These are phyloP conservation scores for Iberis pinnata DNA, from an alignment of 345 rosid genomes.

Conservation along the genomic window DNA sequence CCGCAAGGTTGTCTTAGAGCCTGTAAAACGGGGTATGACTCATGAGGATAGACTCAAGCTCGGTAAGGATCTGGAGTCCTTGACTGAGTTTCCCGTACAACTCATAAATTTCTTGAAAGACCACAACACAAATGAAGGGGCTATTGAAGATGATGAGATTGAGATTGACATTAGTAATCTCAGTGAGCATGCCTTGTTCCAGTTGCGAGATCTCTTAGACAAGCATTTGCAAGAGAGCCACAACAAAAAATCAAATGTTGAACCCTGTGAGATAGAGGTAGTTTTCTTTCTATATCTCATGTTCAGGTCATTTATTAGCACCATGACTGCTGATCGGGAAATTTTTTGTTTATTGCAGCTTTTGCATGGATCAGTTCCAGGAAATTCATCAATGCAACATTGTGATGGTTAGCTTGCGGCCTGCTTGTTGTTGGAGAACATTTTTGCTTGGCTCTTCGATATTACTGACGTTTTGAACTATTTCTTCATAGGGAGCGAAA, in stretches of 20 bases:
- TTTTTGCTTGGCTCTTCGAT: conserved; percentile 5
- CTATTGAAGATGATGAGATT: conserved; percentile 60
- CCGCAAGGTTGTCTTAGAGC: conserved; percentile 30
- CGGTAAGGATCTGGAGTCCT: conserved; percentile 49
- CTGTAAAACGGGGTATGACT: conserved; percentile 37
- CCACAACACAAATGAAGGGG: conserved; percentile 45
- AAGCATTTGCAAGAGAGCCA: conserved; percentile 47
- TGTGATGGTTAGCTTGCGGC: conserved; percentile 48
- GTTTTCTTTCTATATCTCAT: conserved; percentile 5
- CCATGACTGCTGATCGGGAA: not conserved
- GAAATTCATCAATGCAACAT: conserved; percentile 53
- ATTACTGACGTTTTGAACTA: not conserved
- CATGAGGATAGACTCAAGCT: conserved; percentile 46
- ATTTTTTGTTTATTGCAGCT: conserved; percentile 37
- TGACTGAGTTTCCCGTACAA: conserved; percentile 59
- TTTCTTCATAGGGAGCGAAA: conserved; percentile 44
- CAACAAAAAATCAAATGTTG: conserved; percentile 35
- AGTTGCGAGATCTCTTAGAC: conserved; percentile 60
- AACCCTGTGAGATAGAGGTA: conserved; percentile 79
- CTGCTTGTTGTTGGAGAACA: not conserved
- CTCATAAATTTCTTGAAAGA: conserved; percentile 61
- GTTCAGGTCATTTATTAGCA: conserved; percentile 3
- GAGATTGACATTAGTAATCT: conserved; percentile 80
- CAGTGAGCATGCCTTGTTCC: conserved; percentile 52
- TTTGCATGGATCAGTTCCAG: conserved; percentile 54